phyloP scores from a whole-genome alignment of 2,329 filamentous ascomycete genomes.

The Phialocephala subalpina region DNA sequence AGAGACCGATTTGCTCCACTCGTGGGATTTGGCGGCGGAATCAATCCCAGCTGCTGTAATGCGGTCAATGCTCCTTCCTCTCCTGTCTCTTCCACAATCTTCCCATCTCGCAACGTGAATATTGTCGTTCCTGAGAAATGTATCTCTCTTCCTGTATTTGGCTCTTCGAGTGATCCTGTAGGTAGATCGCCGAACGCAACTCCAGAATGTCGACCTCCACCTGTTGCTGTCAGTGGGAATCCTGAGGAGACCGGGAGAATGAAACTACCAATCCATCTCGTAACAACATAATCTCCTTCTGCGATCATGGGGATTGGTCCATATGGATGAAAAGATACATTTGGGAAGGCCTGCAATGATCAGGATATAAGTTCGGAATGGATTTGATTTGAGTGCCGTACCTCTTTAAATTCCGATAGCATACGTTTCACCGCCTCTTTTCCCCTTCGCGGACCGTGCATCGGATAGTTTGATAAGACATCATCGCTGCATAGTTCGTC shows the following conservation, averaged over 20 bases:
- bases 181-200: slow-evolving; percentile 58
- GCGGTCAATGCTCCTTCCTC: slow-evolving; percentile 65
- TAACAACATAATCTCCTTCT: slow-evolving; percentile 19
- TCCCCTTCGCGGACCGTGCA: no score
- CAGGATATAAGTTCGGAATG: not conserved
- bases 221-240: not conserved
- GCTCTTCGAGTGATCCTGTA: slow-evolving; percentile 53
- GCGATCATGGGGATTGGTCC: slow-evolving; percentile 21
- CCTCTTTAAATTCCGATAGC: not conserved
- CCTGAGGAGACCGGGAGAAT: not conserved
- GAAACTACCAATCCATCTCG: slow-evolving; percentile 19
- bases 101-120: slow-evolving; percentile 49
- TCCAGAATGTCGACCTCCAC: slow-evolving; percentile 20
- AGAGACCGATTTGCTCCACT: slow-evolving; percentile 8
- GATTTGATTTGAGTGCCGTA: not conserved
- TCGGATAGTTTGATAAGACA: no score
- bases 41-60: slow-evolving; percentile 66
- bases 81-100: slow-evolving; percentile 68
- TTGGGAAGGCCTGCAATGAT: slow-evolving; percentile 13
- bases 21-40: slow-evolving; percentile 50
- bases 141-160: slow-evolving; percentile 67
- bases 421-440: no score
- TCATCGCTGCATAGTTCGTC: not conserved
- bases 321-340: slow-evolving; percentile 18
- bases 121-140: slow-evolving; percentile 30